Evolutionary conservation across 495 filamentous ascomycete genomes (phyloP), one percentile per base, ranked within the genome.

Genomic region (Annulohypoxylon maeteangense): DNA sequence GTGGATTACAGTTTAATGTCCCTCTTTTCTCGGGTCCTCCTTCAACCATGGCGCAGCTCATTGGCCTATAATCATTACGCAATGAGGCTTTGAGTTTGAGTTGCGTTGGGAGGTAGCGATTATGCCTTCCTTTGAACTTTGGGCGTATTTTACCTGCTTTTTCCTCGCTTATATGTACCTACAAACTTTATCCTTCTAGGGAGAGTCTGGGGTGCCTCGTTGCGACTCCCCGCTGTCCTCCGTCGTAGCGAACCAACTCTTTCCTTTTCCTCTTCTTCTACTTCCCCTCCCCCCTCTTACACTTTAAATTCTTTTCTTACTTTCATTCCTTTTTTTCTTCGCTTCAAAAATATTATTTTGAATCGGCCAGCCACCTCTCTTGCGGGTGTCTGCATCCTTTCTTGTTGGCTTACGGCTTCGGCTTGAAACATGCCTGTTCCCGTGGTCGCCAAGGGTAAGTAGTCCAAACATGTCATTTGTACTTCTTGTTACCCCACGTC

Each of bases 361-460:
- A 55, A 25, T 32, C 53, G 27, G 22, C 20, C 44, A 51, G 20
- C 44, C 18, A 2, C 7, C n/a, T 18, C 23, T 20, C 44, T 16
- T 62, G 48, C 44, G 44, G 32, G 58, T 18, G 23, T 60, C 29
- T 51, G 20, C 20, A 36, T 69, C 32, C 23, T 42, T 72, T 65
- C 38, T 55, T 12, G 47, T 61, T 38, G 59, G 70, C 59, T 64
- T 25, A 34, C 47, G 6, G 14, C 20, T 23, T 22, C 60, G 56
- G 54, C 34, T 50, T 44, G 44, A 47, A 79, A 72, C 34, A 84
- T 84, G 82, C 80, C 82, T 67, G 55, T 82, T 61, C 81, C 82
- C 56, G 67, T 84, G 66, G 75, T 78, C 58, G 82, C 81, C 67
- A 83, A 84, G 79, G 81, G 82, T 84, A 57, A 80, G 82, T 76